Conservation (phyloP, 768 basidiomycete species). For the Dentipellis sp. region DNA sequence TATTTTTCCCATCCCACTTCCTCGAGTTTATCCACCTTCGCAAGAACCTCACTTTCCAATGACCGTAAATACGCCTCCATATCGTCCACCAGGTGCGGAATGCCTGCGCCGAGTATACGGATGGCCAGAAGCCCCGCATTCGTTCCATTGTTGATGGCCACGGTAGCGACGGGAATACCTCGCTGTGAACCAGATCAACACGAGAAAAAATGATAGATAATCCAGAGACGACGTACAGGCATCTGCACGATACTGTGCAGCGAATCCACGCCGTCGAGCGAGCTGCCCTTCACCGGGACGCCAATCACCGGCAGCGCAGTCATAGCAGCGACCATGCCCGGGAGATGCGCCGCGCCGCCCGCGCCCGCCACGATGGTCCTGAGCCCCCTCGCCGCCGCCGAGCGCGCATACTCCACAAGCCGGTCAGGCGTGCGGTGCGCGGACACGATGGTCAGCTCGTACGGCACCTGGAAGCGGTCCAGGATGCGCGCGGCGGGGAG, state of each 20-base stretch:
- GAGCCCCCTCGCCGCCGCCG: slow-evolving; percentile 58
- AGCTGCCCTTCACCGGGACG: slow-evolving; percentile 93
- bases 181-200: slow-evolving; percentile 39
- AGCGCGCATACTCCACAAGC: slow-evolving; percentile 72
- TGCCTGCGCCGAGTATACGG: slow-evolving; percentile 74
- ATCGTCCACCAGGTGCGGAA: slow-evolving; percentile 49
- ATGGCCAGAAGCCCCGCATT: slow-evolving; percentile 91
- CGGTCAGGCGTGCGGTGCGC: slow-evolving; percentile 92
- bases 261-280: slow-evolving; percentile 94
- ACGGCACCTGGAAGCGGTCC: slow-evolving; percentile 74
- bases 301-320: slow-evolving; percentile 89
- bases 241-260: slow-evolving; percentile 97
- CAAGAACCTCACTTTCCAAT: slow-evolving; percentile 68
- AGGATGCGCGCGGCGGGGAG: slow-evolving; percentile 80
- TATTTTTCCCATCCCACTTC: slow-evolving; percentile 85
- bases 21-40: slow-evolving; percentile 68
- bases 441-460: slow-evolving; percentile 92
- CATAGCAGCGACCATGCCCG: slow-evolving; percentile 97
- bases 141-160: slow-evolving; percentile 91
- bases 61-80: slow-evolving; percentile 69
- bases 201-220: neutral
- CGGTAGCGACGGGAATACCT: slow-evolving; percentile 94
- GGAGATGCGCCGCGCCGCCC: slow-evolving; percentile 96
- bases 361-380: slow-evolving; percentile 87
- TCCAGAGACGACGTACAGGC: slow-evolving; percentile 59